These are phyloP conservation scores for Botrytis squamosa DNA, from an alignment of 2,329 filamentous ascomycete genomes.

Conservation along the genomic window DNA sequence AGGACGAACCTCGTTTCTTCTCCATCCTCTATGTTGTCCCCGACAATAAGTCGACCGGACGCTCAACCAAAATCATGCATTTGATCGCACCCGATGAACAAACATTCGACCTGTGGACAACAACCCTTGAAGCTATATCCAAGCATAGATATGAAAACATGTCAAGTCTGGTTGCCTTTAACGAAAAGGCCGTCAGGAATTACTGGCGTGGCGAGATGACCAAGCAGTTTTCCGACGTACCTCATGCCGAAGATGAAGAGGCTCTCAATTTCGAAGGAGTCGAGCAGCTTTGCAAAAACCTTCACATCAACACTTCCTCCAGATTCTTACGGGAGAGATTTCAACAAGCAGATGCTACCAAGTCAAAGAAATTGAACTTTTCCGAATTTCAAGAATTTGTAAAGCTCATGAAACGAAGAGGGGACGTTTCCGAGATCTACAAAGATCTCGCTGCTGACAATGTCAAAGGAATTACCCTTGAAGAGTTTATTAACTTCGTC, in stretches of 20 bases:
- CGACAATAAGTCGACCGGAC: conserved; percentile 67
- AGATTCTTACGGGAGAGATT: conserved; percentile 74
- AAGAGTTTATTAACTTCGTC: conserved; percentile 76
- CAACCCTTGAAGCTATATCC: conserved; percentile 78
- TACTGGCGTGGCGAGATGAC: conserved; percentile 88
- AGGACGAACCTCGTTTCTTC: conserved; percentile 74
- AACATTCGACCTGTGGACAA: conserved; percentile 76
- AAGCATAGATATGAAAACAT: conserved; percentile 87
- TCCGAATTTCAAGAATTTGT: conserved; percentile 82
- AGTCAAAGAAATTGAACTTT: conserved; percentile 69
- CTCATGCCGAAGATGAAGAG: conserved; percentile 58
- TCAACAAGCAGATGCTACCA: conserved; percentile 64
- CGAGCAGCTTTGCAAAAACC: conserved; percentile 78
- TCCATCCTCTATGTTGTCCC: conserved; percentile 84
- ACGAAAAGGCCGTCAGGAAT: conserved; percentile 74
- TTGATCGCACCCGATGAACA: conserved; percentile 75
- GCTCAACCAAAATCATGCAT: conserved; percentile 75
- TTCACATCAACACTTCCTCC: conserved; percentile 88
- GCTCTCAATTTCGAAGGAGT: conserved; percentile 76
- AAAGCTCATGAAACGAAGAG: conserved; percentile 75
- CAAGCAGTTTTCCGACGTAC: conserved; percentile 57
- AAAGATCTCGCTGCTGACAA: conserved; percentile 57
- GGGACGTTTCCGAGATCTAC: conserved; percentile 77
- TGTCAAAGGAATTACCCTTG: conserved; percentile 64
- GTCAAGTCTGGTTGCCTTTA: conserved; percentile 82